A percentile compares a stretch with the other conserved stretches of the same genome.
Evolutionary conservation across 1,284 basidiomycete species (phyloP).

Genomic region (Sanghuangporus weigelae): DNA sequence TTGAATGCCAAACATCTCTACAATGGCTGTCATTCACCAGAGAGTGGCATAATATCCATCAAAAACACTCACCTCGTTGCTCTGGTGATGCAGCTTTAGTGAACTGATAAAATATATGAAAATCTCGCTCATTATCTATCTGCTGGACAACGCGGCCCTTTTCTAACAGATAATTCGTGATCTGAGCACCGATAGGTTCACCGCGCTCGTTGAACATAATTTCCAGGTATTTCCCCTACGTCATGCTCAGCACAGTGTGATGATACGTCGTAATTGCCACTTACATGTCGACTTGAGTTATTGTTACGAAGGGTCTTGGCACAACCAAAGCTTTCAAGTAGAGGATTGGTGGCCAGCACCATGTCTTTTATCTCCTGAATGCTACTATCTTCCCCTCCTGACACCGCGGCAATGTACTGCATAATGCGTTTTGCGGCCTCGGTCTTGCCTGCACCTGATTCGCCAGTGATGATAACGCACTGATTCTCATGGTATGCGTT

Average conservation of each 20-base stretch:
- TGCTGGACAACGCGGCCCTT: conserved; percentile 97
- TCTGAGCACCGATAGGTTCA: conserved; percentile 95
- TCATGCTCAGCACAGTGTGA: background rate
- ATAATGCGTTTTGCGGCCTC: conserved; percentile 98
- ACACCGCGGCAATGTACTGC: conserved; percentile 99
- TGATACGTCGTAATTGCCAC: conserved; percentile 26
- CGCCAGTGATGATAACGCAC: conserved; percentile 99
- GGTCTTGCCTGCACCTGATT: conserved; percentile 96
- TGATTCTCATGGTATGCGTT: conserved; percentile 99
- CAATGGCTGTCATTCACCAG: background rate
- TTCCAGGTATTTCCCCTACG: conserved; percentile 95
- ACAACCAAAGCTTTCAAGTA: conserved; percentile 98
- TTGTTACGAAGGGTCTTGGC: conserved; percentile 99
- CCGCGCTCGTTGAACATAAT: conserved; percentile 97
- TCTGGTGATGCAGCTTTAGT: conserved; percentile 90
- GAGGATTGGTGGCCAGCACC: conserved; percentile 98
- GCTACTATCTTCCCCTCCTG: conserved; percentile 76
- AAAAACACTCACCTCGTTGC: conserved; percentile 64
- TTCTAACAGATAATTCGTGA: conserved; percentile 97
- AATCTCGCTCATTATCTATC: conserved; percentile 94
- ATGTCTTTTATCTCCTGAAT: conserved; percentile 99
- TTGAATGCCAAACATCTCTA: conserved; percentile 95
- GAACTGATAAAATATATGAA: conserved; percentile 99
- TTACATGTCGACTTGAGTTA: conserved; percentile 95
- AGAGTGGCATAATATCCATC: conserved; percentile 11